These are phyloP conservation scores for Diaporthe vaccinii DNA, from an alignment of 2,329 filamentous ascomycete genomes.

Conservation along the genomic window DNA sequence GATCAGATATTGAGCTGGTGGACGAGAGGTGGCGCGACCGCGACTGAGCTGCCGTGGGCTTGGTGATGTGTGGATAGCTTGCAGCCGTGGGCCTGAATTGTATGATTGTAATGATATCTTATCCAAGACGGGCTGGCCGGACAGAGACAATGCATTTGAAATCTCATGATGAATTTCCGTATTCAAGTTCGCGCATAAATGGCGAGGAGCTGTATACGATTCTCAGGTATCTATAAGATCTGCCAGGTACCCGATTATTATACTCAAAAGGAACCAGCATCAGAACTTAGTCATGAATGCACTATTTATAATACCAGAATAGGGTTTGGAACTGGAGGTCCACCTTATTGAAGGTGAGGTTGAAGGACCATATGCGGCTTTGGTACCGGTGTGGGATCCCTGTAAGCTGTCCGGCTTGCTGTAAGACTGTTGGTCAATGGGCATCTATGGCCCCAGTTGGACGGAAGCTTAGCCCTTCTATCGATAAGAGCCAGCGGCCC, in stretches of 20 bases:
- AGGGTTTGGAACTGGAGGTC: neutral
- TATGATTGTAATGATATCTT: conserved; percentile 7
- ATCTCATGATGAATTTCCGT: neutral
- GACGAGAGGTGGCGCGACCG: conserved; percentile 14
- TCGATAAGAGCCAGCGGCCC: conserved; percentile 5
- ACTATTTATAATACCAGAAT: neutral
- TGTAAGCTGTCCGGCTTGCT: neutral
- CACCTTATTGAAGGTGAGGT: neutral
- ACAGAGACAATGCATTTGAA: neutral
- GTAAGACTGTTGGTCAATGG: conserved; percentile 24
- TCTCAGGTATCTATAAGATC: neutral
- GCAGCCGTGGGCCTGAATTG: neutral
- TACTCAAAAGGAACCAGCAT: neutral
- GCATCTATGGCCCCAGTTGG: neutral
- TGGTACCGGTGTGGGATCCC: neutral
- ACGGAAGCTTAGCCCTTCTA: neutral
- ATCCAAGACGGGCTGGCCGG: neutral
- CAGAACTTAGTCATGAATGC: neutral
- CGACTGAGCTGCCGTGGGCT: neutral
- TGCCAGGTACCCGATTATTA: neutral
- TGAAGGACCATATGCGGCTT: neutral
- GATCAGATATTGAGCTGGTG: conserved; percentile 24
- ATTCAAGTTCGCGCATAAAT: neutral
- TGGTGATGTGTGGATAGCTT: neutral
- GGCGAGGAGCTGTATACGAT: neutral